Evolutionary conservation across 352 stramenopile species (phyloP).

Genomic region (Pythium brassicae): DNA sequence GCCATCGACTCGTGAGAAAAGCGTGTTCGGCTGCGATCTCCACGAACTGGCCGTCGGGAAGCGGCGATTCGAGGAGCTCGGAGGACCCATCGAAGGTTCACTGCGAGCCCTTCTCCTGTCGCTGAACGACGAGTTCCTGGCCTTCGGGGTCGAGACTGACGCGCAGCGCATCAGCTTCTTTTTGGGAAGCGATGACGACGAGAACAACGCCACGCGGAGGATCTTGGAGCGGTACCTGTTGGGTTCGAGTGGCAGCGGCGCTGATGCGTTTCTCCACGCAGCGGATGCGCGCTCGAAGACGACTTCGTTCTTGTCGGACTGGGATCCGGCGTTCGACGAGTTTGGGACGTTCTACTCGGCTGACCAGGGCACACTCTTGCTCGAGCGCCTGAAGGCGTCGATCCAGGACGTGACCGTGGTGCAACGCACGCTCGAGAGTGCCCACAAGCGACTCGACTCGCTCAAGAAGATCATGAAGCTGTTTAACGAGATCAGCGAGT

Average conservation of each 20-base stretch:
- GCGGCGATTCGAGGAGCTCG: slow-evolving; percentile 28
- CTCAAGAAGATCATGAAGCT: slow-evolving; percentile 79
- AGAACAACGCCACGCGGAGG: slow-evolving; percentile 28
- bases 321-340: slow-evolving; percentile 50
- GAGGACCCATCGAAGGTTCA: slow-evolving; percentile 28
- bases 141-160: slow-evolving; percentile 71
- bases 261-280: neutral
- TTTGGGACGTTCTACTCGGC: slow-evolving; percentile 39
- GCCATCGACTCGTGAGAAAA: slow-evolving; percentile 7
- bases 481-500: slow-evolving; percentile 61
- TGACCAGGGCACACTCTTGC: slow-evolving; percentile 29
- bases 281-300: neutral
- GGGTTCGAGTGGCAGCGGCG: neutral
- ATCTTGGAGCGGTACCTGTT: slow-evolving; percentile 57
- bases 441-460: slow-evolving; percentile 58
- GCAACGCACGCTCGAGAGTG: slow-evolving; percentile 37
- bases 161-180: slow-evolving; percentile 69
- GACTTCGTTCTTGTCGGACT: slow-evolving; percentile 48
- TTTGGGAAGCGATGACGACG: slow-evolving; percentile 42
- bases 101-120: slow-evolving; percentile 54
- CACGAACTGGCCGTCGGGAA: slow-evolving; percentile 33
- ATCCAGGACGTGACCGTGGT: slow-evolving; percentile 45
- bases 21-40: slow-evolving; percentile 21
- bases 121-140: slow-evolving; percentile 55
- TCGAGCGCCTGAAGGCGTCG: slow-evolving; percentile 37